Evolutionary conservation across 148 eudicot genomes (phyloP).

Genomic region (Vaccinium macrocarpon): DNA sequence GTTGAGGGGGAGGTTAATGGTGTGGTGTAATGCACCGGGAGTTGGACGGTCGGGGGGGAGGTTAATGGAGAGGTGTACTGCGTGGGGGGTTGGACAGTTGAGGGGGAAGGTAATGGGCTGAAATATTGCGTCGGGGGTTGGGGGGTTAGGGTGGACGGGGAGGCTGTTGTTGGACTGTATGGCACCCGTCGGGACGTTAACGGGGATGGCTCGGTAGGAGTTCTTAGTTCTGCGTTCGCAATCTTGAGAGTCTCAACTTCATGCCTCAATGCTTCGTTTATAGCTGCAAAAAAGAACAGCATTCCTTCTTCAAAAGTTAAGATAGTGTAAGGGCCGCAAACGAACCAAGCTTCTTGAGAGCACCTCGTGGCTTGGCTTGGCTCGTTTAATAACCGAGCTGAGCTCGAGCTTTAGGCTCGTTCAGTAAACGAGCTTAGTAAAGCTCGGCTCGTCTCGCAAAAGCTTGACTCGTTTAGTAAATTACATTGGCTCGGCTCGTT

Average conservation of each 20-base stretch:
- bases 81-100: neutral
- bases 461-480: too few species aligned
- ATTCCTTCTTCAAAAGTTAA: neutral
- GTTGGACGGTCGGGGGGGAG: neutral
- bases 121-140: slow-evolving; percentile 22
- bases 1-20: slow-evolving; percentile 26
- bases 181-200: slow-evolving; percentile 22
- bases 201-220: slow-evolving; percentile 35
- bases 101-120: slow-evolving; percentile 19
- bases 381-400: too few species aligned
- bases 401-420: too few species aligned
- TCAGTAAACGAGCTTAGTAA: too few species aligned
- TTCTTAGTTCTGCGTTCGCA: slow-evolving; percentile 42
- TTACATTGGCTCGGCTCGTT: too few species aligned
- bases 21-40: neutral
- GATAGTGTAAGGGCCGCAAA: neutral
- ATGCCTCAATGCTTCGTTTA: slow-evolving; percentile 56
- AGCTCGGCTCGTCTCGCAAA: too few species aligned
- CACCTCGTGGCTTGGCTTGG: too few species aligned
- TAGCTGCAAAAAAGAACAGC: slow-evolving; percentile 27
- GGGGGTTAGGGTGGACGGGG: neutral
- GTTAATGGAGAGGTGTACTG: neutral
- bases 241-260: slow-evolving; percentile 57
- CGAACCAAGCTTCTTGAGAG: too few species aligned
- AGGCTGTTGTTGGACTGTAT: slow-evolving; percentile 2